These are phyloP conservation scores for Cicer pinnatifidum DNA, from an alignment of 306 rosid species.

Conservation along the genomic window DNA sequence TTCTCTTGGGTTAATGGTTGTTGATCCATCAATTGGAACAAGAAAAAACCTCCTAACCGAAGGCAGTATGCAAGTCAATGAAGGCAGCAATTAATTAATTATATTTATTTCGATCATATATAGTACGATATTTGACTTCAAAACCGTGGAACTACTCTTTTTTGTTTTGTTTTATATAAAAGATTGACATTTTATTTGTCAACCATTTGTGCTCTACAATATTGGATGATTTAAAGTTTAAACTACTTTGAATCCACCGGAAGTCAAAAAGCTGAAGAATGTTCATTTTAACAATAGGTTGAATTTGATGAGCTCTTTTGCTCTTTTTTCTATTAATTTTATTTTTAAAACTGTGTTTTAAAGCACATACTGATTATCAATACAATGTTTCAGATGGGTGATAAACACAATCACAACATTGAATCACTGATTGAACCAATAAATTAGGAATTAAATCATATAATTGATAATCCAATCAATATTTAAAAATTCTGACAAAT, in stretches of 20 bases:
- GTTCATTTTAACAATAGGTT: conserved; percentile 26
- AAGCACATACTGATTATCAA: too few species aligned
- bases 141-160: conserved; percentile 6
- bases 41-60: conserved; percentile 19
- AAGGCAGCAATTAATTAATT: conserved; percentile 12
- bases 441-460: too few species aligned
- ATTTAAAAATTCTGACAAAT: too few species aligned
- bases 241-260: not conserved
- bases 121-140: conserved; percentile 38
- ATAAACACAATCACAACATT: too few species aligned
- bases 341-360: not conserved
- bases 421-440: too few species aligned
- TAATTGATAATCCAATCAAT: too few species aligned
- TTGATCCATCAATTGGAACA: conserved; percentile 1
- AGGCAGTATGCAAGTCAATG: conserved; percentile 40
- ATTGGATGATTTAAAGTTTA: conserved; percentile 38
- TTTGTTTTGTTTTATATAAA: not conserved
- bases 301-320: conserved; percentile 25
- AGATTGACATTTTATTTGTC: conserved; percentile 47
- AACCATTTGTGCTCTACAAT: conserved; percentile 30
- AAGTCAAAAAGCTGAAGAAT: conserved; percentile 35
- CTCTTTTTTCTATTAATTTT: not conserved
- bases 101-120: conserved; percentile 7
- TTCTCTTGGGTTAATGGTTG: conserved; percentile 25
- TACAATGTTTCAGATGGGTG: too few species aligned